Percentiles rank a stretch among this genome's conserved stretches.
Evolutionary conservation across 768 basidiomycete species (phyloP).

Genomic region (Albatrellus ellisii): DNA sequence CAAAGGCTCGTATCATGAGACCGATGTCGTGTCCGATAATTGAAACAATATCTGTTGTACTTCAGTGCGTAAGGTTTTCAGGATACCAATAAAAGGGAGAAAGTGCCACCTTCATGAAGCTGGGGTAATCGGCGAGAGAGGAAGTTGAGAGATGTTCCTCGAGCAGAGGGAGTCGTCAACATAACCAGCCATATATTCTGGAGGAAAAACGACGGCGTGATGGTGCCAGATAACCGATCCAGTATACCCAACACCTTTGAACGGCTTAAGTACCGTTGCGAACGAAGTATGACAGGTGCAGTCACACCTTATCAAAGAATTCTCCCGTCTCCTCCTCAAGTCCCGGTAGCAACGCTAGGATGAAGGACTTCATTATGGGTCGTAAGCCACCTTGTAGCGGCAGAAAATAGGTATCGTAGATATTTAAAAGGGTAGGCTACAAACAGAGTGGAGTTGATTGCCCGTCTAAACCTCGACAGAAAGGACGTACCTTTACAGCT

Average conservation of each 20-base stretch:
- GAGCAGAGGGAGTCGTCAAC: slow-evolving; percentile 75
- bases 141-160: slow-evolving; percentile 81
- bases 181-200: slow-evolving; percentile 93
- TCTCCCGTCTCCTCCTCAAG: slow-evolving; percentile 97
- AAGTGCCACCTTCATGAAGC: slow-evolving; percentile 54
- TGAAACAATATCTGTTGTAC: slow-evolving; percentile 39
- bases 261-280: too few species aligned
- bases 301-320: slow-evolving; percentile 80
- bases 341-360: slow-evolving; percentile 86
- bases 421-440: slow-evolving; percentile 74
- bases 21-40: slow-evolving; percentile 83
- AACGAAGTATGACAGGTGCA: neutral
- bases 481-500: slow-evolving; percentile 70
- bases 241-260: slow-evolving; percentile 64
- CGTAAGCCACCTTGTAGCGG: slow-evolving; percentile 72
- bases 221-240: slow-evolving; percentile 70
- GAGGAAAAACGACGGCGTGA: slow-evolving; percentile 83
- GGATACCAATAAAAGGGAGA: neutral
- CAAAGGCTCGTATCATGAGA: slow-evolving; percentile 87
- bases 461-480: too few species aligned
- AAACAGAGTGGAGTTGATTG: slow-evolving; percentile 2
- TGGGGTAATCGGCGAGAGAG: slow-evolving; percentile 70
- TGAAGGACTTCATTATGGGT: slow-evolving; percentile 89
- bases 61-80: slow-evolving; percentile 1
- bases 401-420: slow-evolving; percentile 90